These are phyloP conservation scores for Psilocybe mexicana DNA, from an alignment of 1,284 basidiomycete species.

Conservation along the genomic window DNA sequence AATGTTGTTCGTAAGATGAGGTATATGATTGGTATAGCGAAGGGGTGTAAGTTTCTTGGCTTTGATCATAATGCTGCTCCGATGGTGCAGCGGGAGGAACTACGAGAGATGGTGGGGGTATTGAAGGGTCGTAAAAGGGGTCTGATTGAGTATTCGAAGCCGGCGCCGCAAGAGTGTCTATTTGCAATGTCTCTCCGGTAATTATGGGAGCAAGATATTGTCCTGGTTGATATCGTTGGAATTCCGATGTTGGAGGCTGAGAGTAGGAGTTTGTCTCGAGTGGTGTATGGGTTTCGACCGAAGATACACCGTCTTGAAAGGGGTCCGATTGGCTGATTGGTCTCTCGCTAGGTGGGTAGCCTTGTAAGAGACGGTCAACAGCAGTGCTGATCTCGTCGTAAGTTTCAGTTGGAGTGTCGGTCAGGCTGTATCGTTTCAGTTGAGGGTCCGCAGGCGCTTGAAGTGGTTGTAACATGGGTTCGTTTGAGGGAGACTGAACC, in stretches of 20 bases:
- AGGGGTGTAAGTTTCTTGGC: constrained; percentile 29
- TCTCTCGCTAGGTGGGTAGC: constrained; percentile 12
- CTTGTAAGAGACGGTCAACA: constrained; percentile 24
- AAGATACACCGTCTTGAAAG: constrained; percentile 23
- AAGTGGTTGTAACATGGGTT: constrained; percentile 9
- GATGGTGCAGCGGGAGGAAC: constrained; percentile 13
- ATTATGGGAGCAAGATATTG: constrained; percentile 49
- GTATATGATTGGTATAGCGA: constrained; percentile 33
- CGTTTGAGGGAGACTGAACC: constrained; percentile 19
- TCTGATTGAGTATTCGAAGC: constrained; percentile 18
- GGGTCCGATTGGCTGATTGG: constrained; percentile 18
- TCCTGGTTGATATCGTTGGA: constrained; percentile 46
- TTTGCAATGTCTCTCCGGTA: constrained; percentile 50
- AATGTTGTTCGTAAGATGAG: constrained; percentile 30
- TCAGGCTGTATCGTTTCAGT: constrained; percentile 34
- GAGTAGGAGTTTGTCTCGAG: constrained; percentile 11
- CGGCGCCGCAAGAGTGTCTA: constrained; percentile 27
- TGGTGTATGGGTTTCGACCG: constrained; percentile 17
- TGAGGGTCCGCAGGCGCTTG: constrained; percentile 30
- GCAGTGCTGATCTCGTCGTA: constrained; percentile 25
- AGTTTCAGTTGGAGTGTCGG: constrained; percentile 25
- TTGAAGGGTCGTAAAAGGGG: constrained; percentile 25
- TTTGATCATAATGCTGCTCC: constrained; percentile 27
- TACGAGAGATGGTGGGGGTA: constrained; percentile 15
- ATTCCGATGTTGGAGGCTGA: constrained; percentile 25